Conservation (phyloP, 331 rosid genomes). For the Cydonia oblonga region DNA sequence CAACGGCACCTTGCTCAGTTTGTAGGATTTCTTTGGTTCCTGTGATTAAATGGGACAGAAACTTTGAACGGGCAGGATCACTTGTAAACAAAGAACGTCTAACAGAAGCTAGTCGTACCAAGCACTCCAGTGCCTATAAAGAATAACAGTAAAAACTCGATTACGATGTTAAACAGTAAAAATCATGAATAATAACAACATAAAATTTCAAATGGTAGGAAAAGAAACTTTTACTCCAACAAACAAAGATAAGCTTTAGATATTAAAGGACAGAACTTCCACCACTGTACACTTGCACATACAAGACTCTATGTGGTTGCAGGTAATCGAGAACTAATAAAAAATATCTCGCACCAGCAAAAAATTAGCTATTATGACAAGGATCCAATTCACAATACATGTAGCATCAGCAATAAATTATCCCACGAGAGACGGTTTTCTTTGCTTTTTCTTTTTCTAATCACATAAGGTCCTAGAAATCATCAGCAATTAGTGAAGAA, state of each 20-base stretch:
- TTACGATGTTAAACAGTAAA: slow-evolving; percentile 16
- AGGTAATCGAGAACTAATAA: not conserved
- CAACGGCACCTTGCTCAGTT: slow-evolving; percentile 90
- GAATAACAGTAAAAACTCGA: slow-evolving; percentile 28
- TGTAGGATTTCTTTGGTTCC: slow-evolving; percentile 99
- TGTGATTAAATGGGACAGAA: slow-evolving; percentile 97
- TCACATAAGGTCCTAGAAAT: not conserved
- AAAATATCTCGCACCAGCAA: not conserved
- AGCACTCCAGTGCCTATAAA: slow-evolving; percentile 98
- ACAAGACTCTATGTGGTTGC: too few species aligned
- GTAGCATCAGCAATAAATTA: not conserved
- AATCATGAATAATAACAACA: slow-evolving; percentile 17
- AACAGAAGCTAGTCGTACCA: slow-evolving; percentile 98
- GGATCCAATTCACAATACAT: not conserved
- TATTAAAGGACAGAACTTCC: not conserved
- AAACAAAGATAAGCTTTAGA: not conserved
- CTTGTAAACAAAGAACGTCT: slow-evolving; percentile 96
- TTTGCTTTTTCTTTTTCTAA: not conserved
- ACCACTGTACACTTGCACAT: not conserved
- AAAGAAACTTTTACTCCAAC: not conserved
- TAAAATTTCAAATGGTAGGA: slow-evolving; percentile 8
- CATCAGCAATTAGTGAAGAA: not conserved
- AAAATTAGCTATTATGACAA: not conserved
- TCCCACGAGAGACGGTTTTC: not conserved
- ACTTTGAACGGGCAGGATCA: slow-evolving; percentile 95